Base-by-base conservation (phyloP, 805 yeast species). In the Hanseniaspora pseudoguilliermondii region DNA sequence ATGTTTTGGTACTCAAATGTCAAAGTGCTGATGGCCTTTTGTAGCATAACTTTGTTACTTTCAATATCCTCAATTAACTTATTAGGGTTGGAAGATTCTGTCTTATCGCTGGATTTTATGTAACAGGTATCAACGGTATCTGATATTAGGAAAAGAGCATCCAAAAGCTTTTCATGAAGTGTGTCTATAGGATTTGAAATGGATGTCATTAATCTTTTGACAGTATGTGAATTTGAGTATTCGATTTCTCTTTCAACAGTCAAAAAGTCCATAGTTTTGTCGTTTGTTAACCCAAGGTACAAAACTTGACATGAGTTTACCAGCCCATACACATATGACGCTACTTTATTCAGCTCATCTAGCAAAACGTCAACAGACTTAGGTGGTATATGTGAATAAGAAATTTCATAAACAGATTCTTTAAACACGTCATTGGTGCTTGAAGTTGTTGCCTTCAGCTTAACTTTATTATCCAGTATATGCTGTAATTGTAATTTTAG, bases 261-360 rank as follows among this genome's bases (percentile, higher is more conserved):
- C 16, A 62, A 53, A 23, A 58, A 55, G 54, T 63, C 57, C 27
- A 56, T 44, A 40, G 57, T 57, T 27, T 59, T 64, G 54, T 58
- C 61, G 32, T 65, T 61, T 5, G 68, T 70, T 5, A 73, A 57
- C 11, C 73, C 59, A 0, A 74, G 65, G 43, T 69, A 73, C 58
- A 75, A 74, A 16, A 75, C 61, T 57, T 77, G 79, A 49, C 78
- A 75, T 0, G 80, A 75, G 55, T 76, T 77, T 6, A 75, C 67
- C 27, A 76, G 57, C 2, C 78, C 79, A 61, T 68, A 71, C 0
- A 71, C 60, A 47, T 67, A 69, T 39, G 69, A 67, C 5, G 69
- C 58, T 10, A 73, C 63, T 1, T 66, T 60, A 32, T 66, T 65
- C 20, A 75, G 61, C 16, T 63, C 60, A 11, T 68, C 64, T 20